A percentile compares a stretch with the other conserved stretches of the same genome.
Conservation (phyloP, 768 basidiomycete genomes). For the Amanita pseudoporphyria region DNA sequence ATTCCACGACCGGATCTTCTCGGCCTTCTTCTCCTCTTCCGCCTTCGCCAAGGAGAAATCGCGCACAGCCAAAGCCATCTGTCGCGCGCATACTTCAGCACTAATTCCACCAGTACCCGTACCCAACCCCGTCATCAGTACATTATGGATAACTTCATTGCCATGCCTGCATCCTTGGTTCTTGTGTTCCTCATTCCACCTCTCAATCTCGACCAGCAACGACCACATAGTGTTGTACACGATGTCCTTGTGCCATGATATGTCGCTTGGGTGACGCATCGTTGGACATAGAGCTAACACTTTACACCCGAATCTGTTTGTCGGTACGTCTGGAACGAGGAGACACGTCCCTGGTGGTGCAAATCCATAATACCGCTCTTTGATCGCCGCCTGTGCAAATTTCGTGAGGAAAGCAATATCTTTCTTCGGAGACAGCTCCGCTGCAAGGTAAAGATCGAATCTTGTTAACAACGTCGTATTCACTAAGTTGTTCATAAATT, state of each 20-base stretch:
- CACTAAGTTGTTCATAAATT: too few species aligned
- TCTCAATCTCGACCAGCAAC: slow-evolving; percentile 6
- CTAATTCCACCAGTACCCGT: slow-evolving; percentile 9
- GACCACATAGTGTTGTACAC: slow-evolving; percentile 12
- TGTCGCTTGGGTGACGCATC: slow-evolving; percentile 8
- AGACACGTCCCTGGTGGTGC: background rate
- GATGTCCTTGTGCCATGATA: slow-evolving; percentile 10
- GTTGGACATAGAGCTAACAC: slow-evolving; percentile 3
- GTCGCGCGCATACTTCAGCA: slow-evolving; percentile 6
- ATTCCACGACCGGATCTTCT: background rate
- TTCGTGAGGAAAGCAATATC: background rate
- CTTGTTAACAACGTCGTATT: background rate
- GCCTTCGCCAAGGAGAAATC: slow-evolving; percentile 3
- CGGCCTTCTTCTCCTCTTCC: background rate
- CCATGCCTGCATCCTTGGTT: background rate
- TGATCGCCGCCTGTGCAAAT: background rate
- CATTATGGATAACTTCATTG: slow-evolving; percentile 1
- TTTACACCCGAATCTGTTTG: background rate
- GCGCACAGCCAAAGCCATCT: slow-evolving; percentile 10
- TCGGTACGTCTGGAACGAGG: background rate
- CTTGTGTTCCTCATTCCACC: slow-evolving; percentile 1
- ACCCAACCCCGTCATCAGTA: slow-evolving; percentile 12
- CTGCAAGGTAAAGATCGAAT: background rate
- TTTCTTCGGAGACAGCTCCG: background rate
- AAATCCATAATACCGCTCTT: background rate